These are phyloP conservation scores for Panicum miliaceum DNA, from an alignment of 176 grass and related monocot species.

Conservation along the genomic window DNA sequence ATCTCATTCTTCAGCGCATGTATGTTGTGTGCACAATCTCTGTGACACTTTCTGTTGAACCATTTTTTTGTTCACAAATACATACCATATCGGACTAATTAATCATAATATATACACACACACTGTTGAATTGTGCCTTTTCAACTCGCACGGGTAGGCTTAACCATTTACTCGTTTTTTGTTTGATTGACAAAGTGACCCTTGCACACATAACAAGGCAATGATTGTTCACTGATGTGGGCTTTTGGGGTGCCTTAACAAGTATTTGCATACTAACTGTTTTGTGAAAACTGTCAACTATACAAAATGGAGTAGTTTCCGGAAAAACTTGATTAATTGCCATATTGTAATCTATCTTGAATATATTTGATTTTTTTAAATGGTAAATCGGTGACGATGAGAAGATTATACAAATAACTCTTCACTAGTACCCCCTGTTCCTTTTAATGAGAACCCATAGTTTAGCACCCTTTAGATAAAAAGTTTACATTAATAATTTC, in stretches of 20 bases:
- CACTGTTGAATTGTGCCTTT: slow-evolving; percentile 27
- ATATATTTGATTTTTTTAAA: neutral
- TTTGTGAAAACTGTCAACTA: no score
- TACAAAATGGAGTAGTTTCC: no score
- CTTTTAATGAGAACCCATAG: neutral
- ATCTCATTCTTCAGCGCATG: slow-evolving; percentile 93
- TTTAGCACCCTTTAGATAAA: neutral
- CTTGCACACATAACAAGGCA: neutral
- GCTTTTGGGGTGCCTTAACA: neutral
- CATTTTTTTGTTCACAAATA: slow-evolving; percentile 14
- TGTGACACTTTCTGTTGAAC: slow-evolving; percentile 6
- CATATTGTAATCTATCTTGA: slow-evolving; percentile 16
- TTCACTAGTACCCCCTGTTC: slow-evolving; percentile 7
- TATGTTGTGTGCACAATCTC: slow-evolving; percentile 45
- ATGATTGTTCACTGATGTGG: neutral
- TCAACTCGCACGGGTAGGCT: slow-evolving; percentile 5
- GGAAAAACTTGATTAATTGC: neutral
- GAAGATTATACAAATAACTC: neutral
- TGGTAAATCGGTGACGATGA: neutral
- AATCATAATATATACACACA: neutral
- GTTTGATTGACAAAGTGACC: neutral
- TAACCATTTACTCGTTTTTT: slow-evolving; percentile 13
- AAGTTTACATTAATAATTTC: neutral
- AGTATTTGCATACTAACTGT: no score
- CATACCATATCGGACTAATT: neutral